Evolutionary conservation across 495 filamentous ascomycete species (phyloP).

Genomic region (Trichocladium uniseriatum): DNA sequence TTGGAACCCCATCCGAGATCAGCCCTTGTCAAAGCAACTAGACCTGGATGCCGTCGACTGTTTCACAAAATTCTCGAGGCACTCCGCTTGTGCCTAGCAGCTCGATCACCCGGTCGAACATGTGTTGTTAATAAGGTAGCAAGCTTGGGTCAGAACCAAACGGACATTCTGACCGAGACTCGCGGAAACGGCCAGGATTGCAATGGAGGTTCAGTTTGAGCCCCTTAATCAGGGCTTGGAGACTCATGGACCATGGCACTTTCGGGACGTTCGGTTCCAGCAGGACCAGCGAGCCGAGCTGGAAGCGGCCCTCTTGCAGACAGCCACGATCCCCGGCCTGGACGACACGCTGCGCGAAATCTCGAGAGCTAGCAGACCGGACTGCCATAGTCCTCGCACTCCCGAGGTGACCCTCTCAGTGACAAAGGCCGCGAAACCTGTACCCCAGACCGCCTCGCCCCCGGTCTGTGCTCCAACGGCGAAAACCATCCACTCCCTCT

Average conservation of each 20-base stretch:
- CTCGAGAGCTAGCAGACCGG: slow-evolving; percentile 8
- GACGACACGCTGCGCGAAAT: slow-evolving; percentile 12
- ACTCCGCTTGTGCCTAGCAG: no score
- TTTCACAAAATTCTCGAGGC: no score
- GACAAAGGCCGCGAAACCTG: neutral
- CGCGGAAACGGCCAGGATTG: neutral
- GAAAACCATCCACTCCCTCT: neutral
- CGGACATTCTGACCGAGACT: neutral
- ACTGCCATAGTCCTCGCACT: neutral
- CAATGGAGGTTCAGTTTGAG: slow-evolving; percentile 24
- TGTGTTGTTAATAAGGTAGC: slow-evolving; percentile 12
- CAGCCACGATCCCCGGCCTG: slow-evolving; percentile 12
- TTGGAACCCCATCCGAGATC: no score
- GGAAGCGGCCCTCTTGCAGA: slow-evolving; percentile 16
- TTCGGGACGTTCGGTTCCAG: slow-evolving; percentile 13
- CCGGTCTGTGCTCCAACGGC: neutral
- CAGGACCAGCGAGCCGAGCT: slow-evolving; percentile 10
- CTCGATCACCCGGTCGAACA: no score
- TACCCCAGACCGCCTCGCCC: neutral
- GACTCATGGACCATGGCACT: slow-evolving; percentile 26
- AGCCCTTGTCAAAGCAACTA: neutral
- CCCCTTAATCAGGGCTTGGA: slow-evolving; percentile 19
- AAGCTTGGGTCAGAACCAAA: neutral
- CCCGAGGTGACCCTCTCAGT: slow-evolving; percentile 1
- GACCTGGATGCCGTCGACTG: no score